Conservation (phyloP, 2,329 filamentous ascomycete genomes). For the Akanthomyces muscarius region DNA sequence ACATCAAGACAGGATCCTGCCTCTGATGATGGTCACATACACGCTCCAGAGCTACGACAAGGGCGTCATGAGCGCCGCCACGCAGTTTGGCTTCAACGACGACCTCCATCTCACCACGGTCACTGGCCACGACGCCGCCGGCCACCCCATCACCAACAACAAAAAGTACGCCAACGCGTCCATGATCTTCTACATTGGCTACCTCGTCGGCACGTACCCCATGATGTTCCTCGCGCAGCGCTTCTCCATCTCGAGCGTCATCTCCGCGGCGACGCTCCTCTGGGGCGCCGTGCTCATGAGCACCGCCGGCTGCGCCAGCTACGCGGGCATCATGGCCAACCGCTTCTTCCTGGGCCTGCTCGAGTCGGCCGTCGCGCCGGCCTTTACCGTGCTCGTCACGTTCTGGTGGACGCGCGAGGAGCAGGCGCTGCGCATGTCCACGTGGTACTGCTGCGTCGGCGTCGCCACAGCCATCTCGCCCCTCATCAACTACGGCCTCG, state of each 20-base stretch:
- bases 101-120: conserved; percentile 11
- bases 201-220: conserved; percentile 36
- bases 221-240: conserved; percentile 30
- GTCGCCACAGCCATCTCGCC: conserved; percentile 59
- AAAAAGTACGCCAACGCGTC: conserved; percentile 17
- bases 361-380: no score
- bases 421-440: conserved; percentile 40
- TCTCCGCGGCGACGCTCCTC: conserved; percentile 24
- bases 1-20: conserved; percentile 11
- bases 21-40: conserved; percentile 18
- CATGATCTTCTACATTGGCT: conserved; percentile 47
- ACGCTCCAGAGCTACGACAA: conserved; percentile 19
- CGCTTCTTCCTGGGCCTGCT: no score
- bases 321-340: no score
- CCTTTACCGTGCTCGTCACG: no score
- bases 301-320: conserved; percentile 29
- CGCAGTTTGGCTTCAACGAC: conserved; percentile 14
- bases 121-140: conserved; percentile 14
- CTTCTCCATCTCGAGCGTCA: conserved; percentile 28
- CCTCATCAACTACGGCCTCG: conserved; percentile 56
- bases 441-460: conserved; percentile 41
- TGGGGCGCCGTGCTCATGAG: conserved; percentile 36
- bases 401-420: conserved; percentile 1
- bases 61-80: conserved; percentile 16
- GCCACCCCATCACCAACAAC: conserved; percentile 14